These are phyloP conservation scores for Boletellus emodensis DNA, from an alignment of 768 basidiomycete genomes.

Conservation along the genomic window DNA sequence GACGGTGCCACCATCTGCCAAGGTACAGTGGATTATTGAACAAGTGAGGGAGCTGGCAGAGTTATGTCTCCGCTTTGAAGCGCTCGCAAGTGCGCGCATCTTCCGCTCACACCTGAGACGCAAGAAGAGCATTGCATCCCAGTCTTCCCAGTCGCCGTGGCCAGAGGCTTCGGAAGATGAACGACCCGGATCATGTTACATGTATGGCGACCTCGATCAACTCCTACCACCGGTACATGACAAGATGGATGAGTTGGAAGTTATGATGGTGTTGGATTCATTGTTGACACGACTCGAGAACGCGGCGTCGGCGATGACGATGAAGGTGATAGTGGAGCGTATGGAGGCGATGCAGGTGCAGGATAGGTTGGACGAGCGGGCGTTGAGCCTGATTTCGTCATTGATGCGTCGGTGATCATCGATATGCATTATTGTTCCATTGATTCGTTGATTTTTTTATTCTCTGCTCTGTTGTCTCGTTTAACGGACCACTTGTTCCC, in stretches of 20 bases:
- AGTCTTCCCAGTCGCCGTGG: constrained; percentile 1
- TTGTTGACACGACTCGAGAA: constrained; percentile 76
- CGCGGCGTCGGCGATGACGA: constrained; percentile 40
- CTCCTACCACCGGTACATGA: constrained; percentile 68
- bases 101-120: constrained; percentile 45
- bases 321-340: constrained; percentile 9
- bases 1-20: constrained; percentile 19
- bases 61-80: constrained; percentile 76
- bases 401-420: constrained; percentile 24
- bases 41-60: constrained; percentile 72
- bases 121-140: constrained; percentile 26
- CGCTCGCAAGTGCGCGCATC: constrained; percentile 58
- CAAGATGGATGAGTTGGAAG: constrained; percentile 66
- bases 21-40: constrained; percentile 65
- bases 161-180: constrained; percentile 20
- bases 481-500: background rate
- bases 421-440: constrained; percentile 1
- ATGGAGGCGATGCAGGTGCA: constrained; percentile 34
- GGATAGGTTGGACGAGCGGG: constrained; percentile 45
- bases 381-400: constrained; percentile 41
- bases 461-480: background rate
- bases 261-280: constrained; percentile 73
- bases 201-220: constrained; percentile 58
- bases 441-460: background rate
- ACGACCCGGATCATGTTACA: constrained; percentile 30